phyloP scores from a whole-genome alignment of 768 basidiomycete genomes.

The Termitomyces sp. region DNA sequence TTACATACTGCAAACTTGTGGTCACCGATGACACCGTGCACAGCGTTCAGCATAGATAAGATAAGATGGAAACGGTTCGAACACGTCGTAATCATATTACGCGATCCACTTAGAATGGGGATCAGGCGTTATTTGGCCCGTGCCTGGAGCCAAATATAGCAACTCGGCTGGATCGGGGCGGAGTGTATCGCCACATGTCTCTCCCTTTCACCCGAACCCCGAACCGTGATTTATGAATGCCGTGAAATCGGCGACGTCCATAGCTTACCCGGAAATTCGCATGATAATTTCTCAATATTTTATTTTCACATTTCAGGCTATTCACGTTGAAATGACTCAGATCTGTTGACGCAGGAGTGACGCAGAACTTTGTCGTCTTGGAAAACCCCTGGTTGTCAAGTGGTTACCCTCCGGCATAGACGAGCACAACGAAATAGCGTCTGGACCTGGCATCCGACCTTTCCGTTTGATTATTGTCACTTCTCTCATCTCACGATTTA shows the following conservation, averaged over 20 bases:
- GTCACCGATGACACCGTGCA: no score
- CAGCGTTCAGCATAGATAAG: background rate
- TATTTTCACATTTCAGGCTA: background rate
- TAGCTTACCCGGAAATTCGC: background rate
- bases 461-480: background rate
- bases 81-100: background rate
- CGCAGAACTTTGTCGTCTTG: background rate
- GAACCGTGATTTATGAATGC: background rate
- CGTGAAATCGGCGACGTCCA: background rate
- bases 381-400: background rate
- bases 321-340: background rate
- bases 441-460: background rate
- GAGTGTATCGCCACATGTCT: background rate
- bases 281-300: background rate
- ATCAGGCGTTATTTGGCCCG: background rate
- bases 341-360: background rate
- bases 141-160: background rate
- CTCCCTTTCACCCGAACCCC: no score
- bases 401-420: background rate
- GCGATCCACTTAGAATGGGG: background rate
- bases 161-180: background rate
- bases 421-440: background rate
- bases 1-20: background rate
- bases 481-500: background rate
- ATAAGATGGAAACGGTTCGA: background rate